phyloP scores from a whole-genome alignment of 345 rosid genomes.

The Heritiera fomes region DNA sequence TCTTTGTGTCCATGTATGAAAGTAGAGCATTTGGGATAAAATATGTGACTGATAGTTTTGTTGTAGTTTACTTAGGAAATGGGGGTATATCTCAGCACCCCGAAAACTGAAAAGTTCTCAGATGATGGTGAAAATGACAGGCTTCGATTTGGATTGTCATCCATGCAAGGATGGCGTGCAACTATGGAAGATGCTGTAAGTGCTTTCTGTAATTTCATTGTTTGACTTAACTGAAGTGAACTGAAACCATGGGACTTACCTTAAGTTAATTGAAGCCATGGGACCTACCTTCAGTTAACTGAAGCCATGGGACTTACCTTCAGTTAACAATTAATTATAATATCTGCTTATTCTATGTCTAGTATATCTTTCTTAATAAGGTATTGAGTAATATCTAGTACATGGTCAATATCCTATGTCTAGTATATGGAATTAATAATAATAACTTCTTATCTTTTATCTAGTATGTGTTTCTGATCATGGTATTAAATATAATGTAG shows the following conservation, averaged over 20 bases:
- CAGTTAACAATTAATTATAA: background rate
- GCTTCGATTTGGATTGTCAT: conserved; percentile 66
- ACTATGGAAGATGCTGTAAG: conserved; percentile 60
- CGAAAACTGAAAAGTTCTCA: conserved; percentile 72
- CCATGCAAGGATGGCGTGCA: conserved; percentile 72
- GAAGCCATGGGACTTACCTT: background rate
- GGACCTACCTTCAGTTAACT: background rate
- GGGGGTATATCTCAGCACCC: conserved; percentile 82
- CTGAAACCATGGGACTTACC: background rate
- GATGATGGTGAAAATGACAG: conserved; percentile 69
- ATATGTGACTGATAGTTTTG: conserved; percentile 1
- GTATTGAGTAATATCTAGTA: no score
- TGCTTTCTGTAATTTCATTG: conserved; percentile 7
- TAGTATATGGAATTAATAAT: background rate
- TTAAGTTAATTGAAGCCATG: background rate
- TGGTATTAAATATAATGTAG: background rate
- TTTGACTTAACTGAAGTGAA: background rate
- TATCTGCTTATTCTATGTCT: background rate
- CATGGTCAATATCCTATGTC: background rate
- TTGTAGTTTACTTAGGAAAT: conserved; percentile 38
- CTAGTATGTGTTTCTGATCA: background rate
- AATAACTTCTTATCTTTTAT: background rate
- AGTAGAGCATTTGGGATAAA: background rate
- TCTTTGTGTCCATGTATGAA: background rate
- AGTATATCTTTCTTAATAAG: background rate